phyloP scores from a whole-genome alignment of 2,329 filamentous ascomycete species.

The Aureobasidium sp. region DNA sequence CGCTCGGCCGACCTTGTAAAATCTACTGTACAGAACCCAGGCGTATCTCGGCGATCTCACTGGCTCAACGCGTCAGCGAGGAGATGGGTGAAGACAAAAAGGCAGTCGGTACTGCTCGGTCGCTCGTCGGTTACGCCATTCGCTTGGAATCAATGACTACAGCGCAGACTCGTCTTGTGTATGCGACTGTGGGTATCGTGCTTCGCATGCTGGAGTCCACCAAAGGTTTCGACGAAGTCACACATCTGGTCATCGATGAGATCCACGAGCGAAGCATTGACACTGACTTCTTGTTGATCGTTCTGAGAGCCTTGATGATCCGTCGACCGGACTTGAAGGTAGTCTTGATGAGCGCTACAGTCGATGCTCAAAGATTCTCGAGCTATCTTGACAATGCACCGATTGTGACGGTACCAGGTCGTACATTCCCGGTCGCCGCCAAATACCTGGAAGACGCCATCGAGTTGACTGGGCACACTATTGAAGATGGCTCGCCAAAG shows the following conservation, averaged over 20 bases:
- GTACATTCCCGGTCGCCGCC: constrained; percentile 86
- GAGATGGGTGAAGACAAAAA: constrained; percentile 79
- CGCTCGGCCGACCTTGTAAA: constrained; percentile 72
- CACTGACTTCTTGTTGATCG: constrained; percentile 89
- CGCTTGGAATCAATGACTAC: constrained; percentile 85
- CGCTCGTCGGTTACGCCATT: constrained; percentile 90
- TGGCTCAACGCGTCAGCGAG: constrained; percentile 87
- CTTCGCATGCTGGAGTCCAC: constrained; percentile 93
- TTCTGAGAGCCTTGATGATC: constrained; percentile 72
- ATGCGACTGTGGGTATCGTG: constrained; percentile 85
- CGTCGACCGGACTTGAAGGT: constrained; percentile 79
- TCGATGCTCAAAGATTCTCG: constrained; percentile 87
- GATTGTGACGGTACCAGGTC: constrained; percentile 80
- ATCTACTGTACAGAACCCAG: constrained; percentile 94
- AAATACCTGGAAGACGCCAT: constrained; percentile 88
- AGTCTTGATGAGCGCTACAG: constrained; percentile 93
- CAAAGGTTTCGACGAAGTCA: constrained; percentile 78
- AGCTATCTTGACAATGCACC: constrained; percentile 79
- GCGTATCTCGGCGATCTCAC: constrained; percentile 89
- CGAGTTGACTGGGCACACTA: constrained; percentile 69
- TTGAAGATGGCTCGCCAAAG: constrained; percentile 44
- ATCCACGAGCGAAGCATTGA: constrained; percentile 96
- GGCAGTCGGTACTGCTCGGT: constrained; percentile 73
- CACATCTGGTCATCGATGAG: constrained; percentile 92
- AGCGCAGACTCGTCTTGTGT: constrained; percentile 74